Evolutionary conservation across 2,329 filamentous ascomycete species (phyloP).

Genomic region (Curvularia spicifera): DNA sequence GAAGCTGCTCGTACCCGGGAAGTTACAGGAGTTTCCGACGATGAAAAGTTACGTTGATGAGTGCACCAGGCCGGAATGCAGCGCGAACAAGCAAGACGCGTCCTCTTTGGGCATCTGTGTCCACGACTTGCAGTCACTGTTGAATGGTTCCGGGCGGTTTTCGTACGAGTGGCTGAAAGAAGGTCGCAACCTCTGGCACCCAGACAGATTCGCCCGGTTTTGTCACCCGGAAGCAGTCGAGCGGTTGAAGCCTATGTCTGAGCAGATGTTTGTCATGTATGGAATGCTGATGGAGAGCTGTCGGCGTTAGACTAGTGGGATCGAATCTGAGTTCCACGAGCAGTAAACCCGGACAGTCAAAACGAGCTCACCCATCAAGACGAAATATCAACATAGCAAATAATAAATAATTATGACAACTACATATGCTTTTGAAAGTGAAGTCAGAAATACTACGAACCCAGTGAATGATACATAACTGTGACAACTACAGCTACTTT

Average conservation of each 20-base stretch:
- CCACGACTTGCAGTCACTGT: constrained; percentile 37
- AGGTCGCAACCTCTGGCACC: constrained; percentile 42
- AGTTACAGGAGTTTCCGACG: constrained; percentile 27
- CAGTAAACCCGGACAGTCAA: too few species aligned
- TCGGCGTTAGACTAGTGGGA: not conserved
- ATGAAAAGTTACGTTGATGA: constrained; percentile 29
- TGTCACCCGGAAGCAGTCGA: constrained; percentile 33
- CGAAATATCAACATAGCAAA: too few species aligned
- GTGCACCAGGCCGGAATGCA: constrained; percentile 31
- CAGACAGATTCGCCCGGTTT: constrained; percentile 41
- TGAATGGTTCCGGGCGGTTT: constrained; percentile 35
- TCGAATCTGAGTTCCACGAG: not conserved
- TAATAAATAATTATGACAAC: too few species aligned
- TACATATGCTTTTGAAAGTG: too few species aligned
- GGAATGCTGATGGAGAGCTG: constrained; percentile 34
- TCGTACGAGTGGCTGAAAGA: constrained; percentile 36
- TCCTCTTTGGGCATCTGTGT: constrained; percentile 33
- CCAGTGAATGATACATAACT: too few species aligned
- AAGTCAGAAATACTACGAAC: too few species aligned
- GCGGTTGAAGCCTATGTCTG: constrained; percentile 30
- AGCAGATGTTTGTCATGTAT: constrained; percentile 41
- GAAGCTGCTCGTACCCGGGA: constrained; percentile 24
- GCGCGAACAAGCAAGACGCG: constrained; percentile 23
- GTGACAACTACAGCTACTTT: too few species aligned
- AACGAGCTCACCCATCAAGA: too few species aligned